phyloP scores from a whole-genome alignment of 768 basidiomycete species.

The Pulveroboletus sp. region DNA sequence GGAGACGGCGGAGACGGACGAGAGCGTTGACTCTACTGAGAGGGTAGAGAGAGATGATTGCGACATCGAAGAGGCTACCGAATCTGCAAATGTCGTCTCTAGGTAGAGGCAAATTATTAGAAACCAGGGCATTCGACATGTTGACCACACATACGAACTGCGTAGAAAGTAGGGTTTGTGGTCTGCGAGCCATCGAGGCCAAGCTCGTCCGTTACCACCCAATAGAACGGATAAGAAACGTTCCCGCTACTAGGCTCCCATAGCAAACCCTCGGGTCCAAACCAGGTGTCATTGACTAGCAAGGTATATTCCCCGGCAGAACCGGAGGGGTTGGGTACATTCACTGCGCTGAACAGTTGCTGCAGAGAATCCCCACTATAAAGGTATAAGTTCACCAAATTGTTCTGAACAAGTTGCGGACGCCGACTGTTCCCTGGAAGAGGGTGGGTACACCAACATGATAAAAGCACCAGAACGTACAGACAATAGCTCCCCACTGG shows the following conservation, averaged over 20 bases:
- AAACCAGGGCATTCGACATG: not conserved
- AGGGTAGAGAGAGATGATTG: slow-evolving; percentile 32
- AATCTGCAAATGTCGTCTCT: slow-evolving; percentile 78
- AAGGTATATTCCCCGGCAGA: slow-evolving; percentile 47
- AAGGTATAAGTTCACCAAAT: slow-evolving; percentile 71
- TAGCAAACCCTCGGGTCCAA: slow-evolving; percentile 45
- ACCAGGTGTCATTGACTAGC: slow-evolving; percentile 74
- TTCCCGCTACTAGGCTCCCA: slow-evolving; percentile 45
- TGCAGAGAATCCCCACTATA: slow-evolving; percentile 64
- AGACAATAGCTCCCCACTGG: slow-evolving; percentile 72
- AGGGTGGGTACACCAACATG: slow-evolving; percentile 9
- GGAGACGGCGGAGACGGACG: not conserved
- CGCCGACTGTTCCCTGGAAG: slow-evolving; percentile 68
- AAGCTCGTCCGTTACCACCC: slow-evolving; percentile 63
- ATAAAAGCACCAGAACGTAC: slow-evolving; percentile 44
- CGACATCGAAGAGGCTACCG: slow-evolving; percentile 54
- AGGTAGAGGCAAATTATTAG: slow-evolving; percentile 8
- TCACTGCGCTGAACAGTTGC: slow-evolving; percentile 41
- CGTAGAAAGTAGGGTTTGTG: slow-evolving; percentile 70
- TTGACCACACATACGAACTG: slow-evolving; percentile 62
- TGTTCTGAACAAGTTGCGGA: slow-evolving; percentile 59
- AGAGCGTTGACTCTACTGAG: slow-evolving; percentile 29
- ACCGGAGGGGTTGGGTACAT: slow-evolving; percentile 52
- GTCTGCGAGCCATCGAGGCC: slow-evolving; percentile 54
- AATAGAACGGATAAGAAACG: slow-evolving; percentile 67